Evolutionary conservation across 768 basidiomycete genomes (phyloP), one percentile per base, ranked within the genome.

Genomic region (Agaricus subrufescens): DNA sequence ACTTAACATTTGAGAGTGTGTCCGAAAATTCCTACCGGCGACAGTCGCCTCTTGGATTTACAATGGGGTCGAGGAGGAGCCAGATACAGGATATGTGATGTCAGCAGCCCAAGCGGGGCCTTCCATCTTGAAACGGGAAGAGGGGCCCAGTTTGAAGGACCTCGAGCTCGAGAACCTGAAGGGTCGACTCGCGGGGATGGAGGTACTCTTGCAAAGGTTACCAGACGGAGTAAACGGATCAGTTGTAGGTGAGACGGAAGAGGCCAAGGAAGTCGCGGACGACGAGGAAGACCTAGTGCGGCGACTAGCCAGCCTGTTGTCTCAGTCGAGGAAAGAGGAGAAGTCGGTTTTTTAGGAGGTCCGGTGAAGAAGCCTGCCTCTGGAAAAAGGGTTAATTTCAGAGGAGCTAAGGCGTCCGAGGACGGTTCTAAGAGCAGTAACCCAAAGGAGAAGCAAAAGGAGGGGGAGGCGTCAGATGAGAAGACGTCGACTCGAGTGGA

Each of bases 291-390:
- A 31, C 5, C 23, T 57, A n/a, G 30, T 57, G 3, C 2, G 14
- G 8, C 30, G 45, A 31, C 8, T 50, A 2, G 31, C 9, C 6
- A 37, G 38, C 1, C 42, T 50, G 3, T 27, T 26, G 4, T n/a
- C 26, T 6, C 38, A 43, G 26, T 31, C 42, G 1, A 42, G 45
- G 30, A 14, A 23, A 0, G 38, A 1, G 4, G 42, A 47, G 10
- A 38, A 54, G n/a, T 26, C 14, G 46, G 57, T 29, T 58, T 58
- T 58, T 46, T 52, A 53, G 25, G 26, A 23, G 2, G 46, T 53
- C 47, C 45, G 40, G 48, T 44, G 57, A 58, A 46, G 46, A 50
- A 48, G 29, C 12, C 52, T 0, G 9, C 57, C 39, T 26, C 43
- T 26, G 38, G 23, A 31, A 58, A 48, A 19, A 46, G 46, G 46